Conservation (phyloP, 345 rosid genomes). For the Rubroshorea leprosula region DNA sequence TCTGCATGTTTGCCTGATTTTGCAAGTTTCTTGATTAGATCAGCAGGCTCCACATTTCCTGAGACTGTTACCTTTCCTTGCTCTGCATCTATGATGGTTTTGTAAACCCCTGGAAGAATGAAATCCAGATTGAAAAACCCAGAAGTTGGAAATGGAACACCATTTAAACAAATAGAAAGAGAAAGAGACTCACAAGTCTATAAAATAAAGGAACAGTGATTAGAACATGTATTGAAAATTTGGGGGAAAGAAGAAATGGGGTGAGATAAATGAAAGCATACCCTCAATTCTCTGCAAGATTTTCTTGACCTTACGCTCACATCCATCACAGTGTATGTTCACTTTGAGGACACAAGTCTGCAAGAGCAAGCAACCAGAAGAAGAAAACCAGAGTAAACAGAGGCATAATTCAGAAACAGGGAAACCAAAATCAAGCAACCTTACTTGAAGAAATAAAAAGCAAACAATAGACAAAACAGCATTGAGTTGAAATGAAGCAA, state of each 20-base stretch:
- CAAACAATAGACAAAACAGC: background rate
- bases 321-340: constrained; percentile 96
- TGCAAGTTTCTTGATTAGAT: constrained; percentile 77
- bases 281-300: constrained; percentile 91
- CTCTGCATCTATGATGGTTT: constrained; percentile 66
- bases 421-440: background rate
- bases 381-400: constrained; percentile 14
- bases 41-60: constrained; percentile 58
- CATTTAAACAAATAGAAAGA: no score
- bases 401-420: constrained; percentile 3
- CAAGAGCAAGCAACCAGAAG: constrained; percentile 37
- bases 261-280: constrained; percentile 17
- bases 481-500: constrained; percentile 21
- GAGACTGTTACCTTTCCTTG: constrained; percentile 80
- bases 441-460: background rate
- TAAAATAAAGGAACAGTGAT: no score
- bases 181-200: no score
- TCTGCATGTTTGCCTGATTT: constrained; percentile 94
- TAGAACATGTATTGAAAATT: no score
- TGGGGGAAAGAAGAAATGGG: background rate
- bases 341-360: constrained; percentile 94
- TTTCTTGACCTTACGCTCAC: constrained; percentile 87
- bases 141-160: no score
- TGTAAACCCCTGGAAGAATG: constrained; percentile 64
- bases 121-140: background rate